Evolutionary conservation across 805 yeast genomes (phyloP), one percentile per base, ranked within the genome.

Genomic region (Myxozyma mucilagina): DNA sequence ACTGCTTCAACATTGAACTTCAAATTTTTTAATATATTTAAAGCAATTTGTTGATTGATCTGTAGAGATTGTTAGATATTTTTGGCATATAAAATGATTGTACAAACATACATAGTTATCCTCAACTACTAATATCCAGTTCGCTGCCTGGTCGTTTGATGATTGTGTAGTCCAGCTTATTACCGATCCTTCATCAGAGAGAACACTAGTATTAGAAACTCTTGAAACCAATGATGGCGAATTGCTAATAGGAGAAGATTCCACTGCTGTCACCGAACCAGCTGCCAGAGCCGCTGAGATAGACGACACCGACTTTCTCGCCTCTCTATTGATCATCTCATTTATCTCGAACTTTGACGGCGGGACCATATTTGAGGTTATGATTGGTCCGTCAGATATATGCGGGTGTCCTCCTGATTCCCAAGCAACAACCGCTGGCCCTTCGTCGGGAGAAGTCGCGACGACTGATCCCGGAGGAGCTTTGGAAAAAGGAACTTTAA

Each of bases 401-500:
- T 50, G 54, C 45, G 43, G 8, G 14, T 24, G 41, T n/a, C 45
- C 47, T 16, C 54, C 54, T 5, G 45, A 8, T 18, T 50, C 20
- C 54, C 54, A 50, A 36, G 54, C 42, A 36, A 18, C 53, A 2
- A 18, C 53, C 5, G 14, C 34, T 13, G 11, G 45, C 35, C 44
- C 54, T 11, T 39, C 35, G 1, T 39, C 54, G 43, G 14, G 20
- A 18, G 47, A 13, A 18, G 54, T 20, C 9, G 70, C 71, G 5
- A 75, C 79, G 20, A 11, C n/a, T 9, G 63, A 11, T 13, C 43
- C 63, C 18, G 47, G 31, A 11, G 66, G 59, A 10, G 66, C 61
- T 42, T 44, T 53, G 18, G 20, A 24, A 14, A 63, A 61, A n/a
- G 63, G 60, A 56, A 77, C 72, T 41, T 68, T 72, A 59, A 82